Evolutionary conservation across 2,329 filamentous ascomycete species (phyloP).

Genomic region (Fusarium avenaceum): DNA sequence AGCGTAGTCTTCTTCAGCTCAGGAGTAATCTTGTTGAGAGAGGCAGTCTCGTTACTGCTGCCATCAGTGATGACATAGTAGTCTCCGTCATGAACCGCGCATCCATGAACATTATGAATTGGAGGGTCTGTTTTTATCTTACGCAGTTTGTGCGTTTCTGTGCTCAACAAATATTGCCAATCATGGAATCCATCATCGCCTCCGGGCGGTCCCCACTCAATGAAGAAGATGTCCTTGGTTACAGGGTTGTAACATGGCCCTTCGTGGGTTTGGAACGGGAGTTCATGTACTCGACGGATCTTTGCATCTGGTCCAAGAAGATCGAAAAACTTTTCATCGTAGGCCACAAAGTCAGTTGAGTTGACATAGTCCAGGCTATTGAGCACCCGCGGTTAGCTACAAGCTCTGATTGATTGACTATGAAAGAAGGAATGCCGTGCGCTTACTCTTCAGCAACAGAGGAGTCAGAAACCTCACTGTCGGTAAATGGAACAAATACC

Average conservation of each 20-base stretch:
- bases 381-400: not conserved
- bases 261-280: not conserved
- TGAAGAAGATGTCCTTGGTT: constrained; percentile 1
- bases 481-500: not conserved
- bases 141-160: not conserved
- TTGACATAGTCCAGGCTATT: not conserved
- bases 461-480: not conserved
- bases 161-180: not conserved
- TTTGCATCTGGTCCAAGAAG: not conserved
- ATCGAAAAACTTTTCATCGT: not conserved
- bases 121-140: not conserved
- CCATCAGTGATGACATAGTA: not conserved
- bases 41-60: not conserved
- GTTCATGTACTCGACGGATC: not conserved
- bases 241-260: not conserved
- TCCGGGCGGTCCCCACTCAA: not conserved
- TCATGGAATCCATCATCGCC: not conserved
- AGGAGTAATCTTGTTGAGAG: not conserved
- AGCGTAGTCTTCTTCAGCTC: not conserved
- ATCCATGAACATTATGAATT: not conserved
- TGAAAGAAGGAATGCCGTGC: too few species aligned
- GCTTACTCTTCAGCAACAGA: not conserved
- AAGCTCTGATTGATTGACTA: too few species aligned
- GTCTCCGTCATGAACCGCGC: not conserved
- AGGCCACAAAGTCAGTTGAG: not conserved